Conservation (phyloP, 768 basidiomycete genomes). For the Kwoniella europaea region DNA sequence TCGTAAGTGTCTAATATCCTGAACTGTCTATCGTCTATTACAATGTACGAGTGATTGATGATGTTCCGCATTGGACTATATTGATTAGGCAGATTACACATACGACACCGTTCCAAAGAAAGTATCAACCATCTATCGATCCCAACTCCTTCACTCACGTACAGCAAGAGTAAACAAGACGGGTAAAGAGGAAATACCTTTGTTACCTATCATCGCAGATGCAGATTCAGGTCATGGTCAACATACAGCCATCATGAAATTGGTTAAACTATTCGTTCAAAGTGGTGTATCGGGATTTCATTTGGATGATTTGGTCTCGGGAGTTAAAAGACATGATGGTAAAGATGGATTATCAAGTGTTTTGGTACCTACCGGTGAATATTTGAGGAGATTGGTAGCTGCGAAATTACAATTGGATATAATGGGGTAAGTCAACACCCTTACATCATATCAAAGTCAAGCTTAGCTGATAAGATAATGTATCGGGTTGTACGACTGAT, state of each 20-base stretch:
- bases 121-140: conserved; percentile 86
- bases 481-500: not conserved
- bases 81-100: conserved; percentile 82
- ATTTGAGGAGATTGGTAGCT: conserved; percentile 80
- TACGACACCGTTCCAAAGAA: conserved; percentile 97
- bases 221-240: conserved; percentile 95
- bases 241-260: conserved; percentile 90
- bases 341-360: conserved; percentile 91
- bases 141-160: conserved; percentile 89
- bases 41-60: too few species aligned
- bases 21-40: too few species aligned
- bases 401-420: conserved; percentile 90
- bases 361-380: conserved; percentile 85
- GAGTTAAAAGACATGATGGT: conserved; percentile 79
- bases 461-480: too few species aligned
- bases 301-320: conserved; percentile 85
- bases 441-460: not conserved
- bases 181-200: conserved; percentile 52
- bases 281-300: conserved; percentile 91
- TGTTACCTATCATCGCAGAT: conserved; percentile 87
- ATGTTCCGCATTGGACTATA: conserved; percentile 65
- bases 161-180: conserved; percentile 1
- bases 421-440: conserved; percentile 76
- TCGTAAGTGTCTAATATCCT: conserved; percentile 68
- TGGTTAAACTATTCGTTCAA: conserved; percentile 93